Evolutionary conservation across 257 asterid genomes (phyloP), one percentile per base, ranked within the genome.

Genomic region (Phtheirospermum japonicum): DNA sequence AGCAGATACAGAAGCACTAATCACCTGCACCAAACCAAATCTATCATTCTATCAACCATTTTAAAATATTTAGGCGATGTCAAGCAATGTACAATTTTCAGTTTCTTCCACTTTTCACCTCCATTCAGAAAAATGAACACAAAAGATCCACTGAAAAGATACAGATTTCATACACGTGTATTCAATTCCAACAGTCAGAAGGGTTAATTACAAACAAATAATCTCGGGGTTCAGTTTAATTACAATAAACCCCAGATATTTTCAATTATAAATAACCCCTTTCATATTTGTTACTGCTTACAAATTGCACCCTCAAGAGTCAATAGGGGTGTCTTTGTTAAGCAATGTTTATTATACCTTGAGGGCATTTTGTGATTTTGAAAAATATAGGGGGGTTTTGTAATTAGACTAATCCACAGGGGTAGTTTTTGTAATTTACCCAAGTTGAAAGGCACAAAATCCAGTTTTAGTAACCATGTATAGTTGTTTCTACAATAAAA

Each of bases 1-100:
- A 53, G 95, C 83, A 76, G 72, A 76, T 31, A 70, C 75, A 14
- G 97, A 72, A 48, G 81, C 75, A 67, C 86, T 71, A 39, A 93
- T 80, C 70, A 73, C 85, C 99, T 93, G 93, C 69, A 78, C 31
- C 48, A 23, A 26, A 42, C 54, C 55, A 60, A 60, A 39, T 26
- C 20, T 4, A 17, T 45, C 5, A 16, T 28, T 49, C 61, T 36
- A 51, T 45, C 51, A 14, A 14, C 51, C 51, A 45, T 14, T 14
- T n/a, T n/a, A 45, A 4, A 45, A 45, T 20, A 23, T 23, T 23
- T 23, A 59, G 2, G 9, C 9, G 5, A 36, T n/a, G 56, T 17
- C 4, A 28, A 49, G 17, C 39, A 57, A 48, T 10, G 32, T 57
- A 17, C 37, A 48, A 10, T n/a, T 19, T 40, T 18, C 48, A 9